A percentile compares a stretch with the other conserved stretches of the same genome.
phyloP scores from a whole-genome alignment of 768 basidiomycete species.

The Tephrocybe sp. region DNA sequence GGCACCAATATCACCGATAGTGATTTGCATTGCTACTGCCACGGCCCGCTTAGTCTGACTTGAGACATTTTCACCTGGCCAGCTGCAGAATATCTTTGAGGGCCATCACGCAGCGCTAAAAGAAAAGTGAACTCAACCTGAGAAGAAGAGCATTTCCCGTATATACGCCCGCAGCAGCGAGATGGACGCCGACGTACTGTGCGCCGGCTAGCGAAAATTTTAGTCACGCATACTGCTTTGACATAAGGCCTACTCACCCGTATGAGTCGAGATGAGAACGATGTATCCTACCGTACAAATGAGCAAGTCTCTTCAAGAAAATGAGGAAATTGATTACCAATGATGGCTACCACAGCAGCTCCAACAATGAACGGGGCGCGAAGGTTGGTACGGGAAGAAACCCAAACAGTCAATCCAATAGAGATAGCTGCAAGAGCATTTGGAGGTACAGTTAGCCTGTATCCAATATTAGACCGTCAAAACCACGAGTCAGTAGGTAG shows the following conservation, averaged over 20 bases:
- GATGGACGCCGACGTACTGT: conserved; percentile 58
- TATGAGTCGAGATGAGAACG: conserved; percentile 47
- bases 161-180: conserved; percentile 57
- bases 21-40: conserved; percentile 63
- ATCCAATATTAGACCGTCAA: not conserved
- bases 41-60: conserved; percentile 67
- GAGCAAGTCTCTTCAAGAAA: not conserved
- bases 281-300: conserved; percentile 45
- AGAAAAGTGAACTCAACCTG: conserved; percentile 32
- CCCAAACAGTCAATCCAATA: conserved; percentile 51
- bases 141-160: conserved; percentile 57
- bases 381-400: conserved; percentile 43
- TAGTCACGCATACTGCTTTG: too few relatives aligned
- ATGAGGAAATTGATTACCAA: conserved; percentile 35
- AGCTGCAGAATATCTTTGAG: conserved; percentile 28
- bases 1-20: conserved; percentile 60
- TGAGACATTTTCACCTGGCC: conserved; percentile 70
- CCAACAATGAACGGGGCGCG: conserved; percentile 56
- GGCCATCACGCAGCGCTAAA: not conserved
- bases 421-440: conserved; percentile 50
- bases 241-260: conserved; percentile 30
- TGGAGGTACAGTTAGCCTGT: conserved; percentile 60
- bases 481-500: too few relatives aligned
- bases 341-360: conserved; percentile 46
- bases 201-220: conserved; percentile 36